Evolutionary conservation across 164 flowering plant species (phyloP).

Genomic region (Annona cherimola): DNA sequence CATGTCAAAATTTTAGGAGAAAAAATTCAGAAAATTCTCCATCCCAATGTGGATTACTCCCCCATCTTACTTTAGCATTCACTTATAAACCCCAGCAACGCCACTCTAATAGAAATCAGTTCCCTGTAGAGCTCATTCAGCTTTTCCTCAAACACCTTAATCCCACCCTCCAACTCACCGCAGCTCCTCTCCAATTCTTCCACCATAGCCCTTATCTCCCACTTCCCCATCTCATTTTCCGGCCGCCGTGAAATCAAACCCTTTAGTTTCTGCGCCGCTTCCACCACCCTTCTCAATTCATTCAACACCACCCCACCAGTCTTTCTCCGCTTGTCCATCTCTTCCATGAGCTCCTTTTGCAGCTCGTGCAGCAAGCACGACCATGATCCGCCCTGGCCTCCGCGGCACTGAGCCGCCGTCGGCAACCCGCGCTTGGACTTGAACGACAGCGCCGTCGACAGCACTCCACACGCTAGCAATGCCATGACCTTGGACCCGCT

Average conservation of each 20-base stretch:
- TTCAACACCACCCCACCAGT: slow-evolving; percentile 8
- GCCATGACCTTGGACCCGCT: slow-evolving; percentile 26
- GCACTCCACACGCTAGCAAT: slow-evolving; percentile 14
- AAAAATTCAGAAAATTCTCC: background rate
- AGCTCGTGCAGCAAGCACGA: slow-evolving; percentile 17
- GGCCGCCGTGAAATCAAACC: slow-evolving; percentile 4
- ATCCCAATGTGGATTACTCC: background rate
- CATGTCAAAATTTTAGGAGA: background rate
- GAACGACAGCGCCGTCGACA: slow-evolving; percentile 28
- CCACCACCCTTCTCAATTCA: slow-evolving; percentile 20
- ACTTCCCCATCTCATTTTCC: slow-evolving; percentile 7
- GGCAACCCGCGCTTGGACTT: slow-evolving; percentile 23
- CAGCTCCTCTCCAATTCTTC: slow-evolving; percentile 20
- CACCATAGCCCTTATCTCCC: slow-evolving; percentile 11
- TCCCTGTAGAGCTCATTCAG: slow-evolving; percentile 27
- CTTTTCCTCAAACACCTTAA: slow-evolving; percentile 18
- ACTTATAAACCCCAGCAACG: slow-evolving; percentile 21
- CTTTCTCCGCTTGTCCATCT: slow-evolving; percentile 16
- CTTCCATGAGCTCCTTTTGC: slow-evolving; percentile 20
- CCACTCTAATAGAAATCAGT: slow-evolving; percentile 32
- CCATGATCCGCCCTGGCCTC: slow-evolving; percentile 8
- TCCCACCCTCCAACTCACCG: slow-evolving; percentile 21
- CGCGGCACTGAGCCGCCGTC: background rate
- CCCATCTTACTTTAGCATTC: slow-evolving; percentile 3
- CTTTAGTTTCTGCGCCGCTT: slow-evolving; percentile 13